phyloP scores from a whole-genome alignment of 495 filamentous ascomycete species.

The Penicillium pulvis region DNA sequence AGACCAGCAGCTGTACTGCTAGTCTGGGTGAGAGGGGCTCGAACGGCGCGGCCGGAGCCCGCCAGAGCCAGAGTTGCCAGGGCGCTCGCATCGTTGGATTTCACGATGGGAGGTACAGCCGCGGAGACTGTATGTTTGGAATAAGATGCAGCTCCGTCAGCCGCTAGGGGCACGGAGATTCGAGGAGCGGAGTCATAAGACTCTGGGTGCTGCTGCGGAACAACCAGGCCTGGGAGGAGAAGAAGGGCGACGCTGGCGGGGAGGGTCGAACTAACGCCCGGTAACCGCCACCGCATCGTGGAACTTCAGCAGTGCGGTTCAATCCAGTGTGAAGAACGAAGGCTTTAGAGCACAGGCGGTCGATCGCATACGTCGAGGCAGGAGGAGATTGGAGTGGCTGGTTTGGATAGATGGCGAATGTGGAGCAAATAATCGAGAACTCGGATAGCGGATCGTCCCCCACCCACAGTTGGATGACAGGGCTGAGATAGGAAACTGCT shows the following conservation, averaged over 20 bases:
- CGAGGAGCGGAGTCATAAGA: conserved; percentile 35
- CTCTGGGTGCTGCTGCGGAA: conserved; percentile 53
- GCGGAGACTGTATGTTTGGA: conserved; percentile 19
- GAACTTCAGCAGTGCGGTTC: conserved; percentile 29
- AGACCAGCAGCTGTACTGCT: conserved; percentile 66
- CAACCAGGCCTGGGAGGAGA: conserved; percentile 45
- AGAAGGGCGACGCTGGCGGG: conserved; percentile 53
- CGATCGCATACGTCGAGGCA: conserved; percentile 9
- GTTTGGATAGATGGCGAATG: conserved; percentile 11
- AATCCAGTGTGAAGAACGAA: not conserved
- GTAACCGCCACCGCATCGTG: conserved; percentile 54
- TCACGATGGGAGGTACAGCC: conserved; percentile 38
- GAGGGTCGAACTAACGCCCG: conserved; percentile 48
- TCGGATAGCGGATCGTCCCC: conserved; percentile 32
- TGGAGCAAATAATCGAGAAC: conserved; percentile 28
- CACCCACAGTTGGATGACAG: conserved; percentile 12
- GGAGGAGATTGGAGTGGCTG: not conserved
- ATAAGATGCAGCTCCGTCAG: conserved; percentile 21
- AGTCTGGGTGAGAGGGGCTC: conserved; percentile 77
- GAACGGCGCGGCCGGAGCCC: conserved; percentile 67
- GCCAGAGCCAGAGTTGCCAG: conserved; percentile 93
- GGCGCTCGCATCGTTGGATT: conserved; percentile 85
- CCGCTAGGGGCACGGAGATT: conserved; percentile 36
- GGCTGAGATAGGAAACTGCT: not conserved
- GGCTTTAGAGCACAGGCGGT: not conserved